Evolutionary conservation across 2,329 filamentous ascomycete genomes (phyloP).

Genomic region (Diplodia sapinea): DNA sequence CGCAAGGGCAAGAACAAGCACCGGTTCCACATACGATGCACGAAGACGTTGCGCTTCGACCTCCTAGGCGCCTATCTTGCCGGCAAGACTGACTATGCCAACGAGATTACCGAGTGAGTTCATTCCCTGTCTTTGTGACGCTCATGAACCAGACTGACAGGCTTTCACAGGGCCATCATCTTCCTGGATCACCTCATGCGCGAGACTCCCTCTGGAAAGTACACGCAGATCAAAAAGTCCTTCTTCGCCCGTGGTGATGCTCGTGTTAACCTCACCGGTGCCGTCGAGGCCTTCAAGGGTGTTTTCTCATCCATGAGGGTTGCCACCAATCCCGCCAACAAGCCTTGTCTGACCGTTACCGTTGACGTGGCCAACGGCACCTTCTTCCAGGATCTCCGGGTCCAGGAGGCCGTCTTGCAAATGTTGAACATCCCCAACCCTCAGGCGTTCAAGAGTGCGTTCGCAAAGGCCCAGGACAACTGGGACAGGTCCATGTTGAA

Average conservation of each 20-base stretch:
- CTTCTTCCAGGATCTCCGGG: slow-evolving; percentile 69
- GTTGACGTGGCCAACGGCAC: slow-evolving; percentile 90
- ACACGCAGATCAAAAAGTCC: slow-evolving; percentile 77
- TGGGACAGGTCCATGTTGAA: slow-evolving; percentile 36
- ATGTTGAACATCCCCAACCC: slow-evolving; percentile 40
- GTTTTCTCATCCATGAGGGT: slow-evolving; percentile 85
- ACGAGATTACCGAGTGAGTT: slow-evolving; percentile 37
- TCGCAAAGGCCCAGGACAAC: slow-evolving; percentile 38
- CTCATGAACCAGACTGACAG: slow-evolving; percentile 37
- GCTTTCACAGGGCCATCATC: slow-evolving; percentile 79
- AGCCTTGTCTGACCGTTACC: slow-evolving; percentile 76
- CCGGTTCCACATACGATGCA: slow-evolving; percentile 66
- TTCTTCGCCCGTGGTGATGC: slow-evolving; percentile 71
- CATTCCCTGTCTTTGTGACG: background rate
- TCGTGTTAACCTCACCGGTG: slow-evolving; percentile 62
- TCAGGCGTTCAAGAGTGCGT: slow-evolving; percentile 26
- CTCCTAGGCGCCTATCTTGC: slow-evolving; percentile 70
- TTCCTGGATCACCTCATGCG: slow-evolving; percentile 91
- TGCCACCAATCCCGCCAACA: slow-evolving; percentile 59
- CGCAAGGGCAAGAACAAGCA: slow-evolving; percentile 56
- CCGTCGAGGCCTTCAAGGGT: slow-evolving; percentile 82
- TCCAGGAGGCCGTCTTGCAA: slow-evolving; percentile 44
- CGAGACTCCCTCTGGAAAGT: slow-evolving; percentile 71
- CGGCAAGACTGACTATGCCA: slow-evolving; percentile 65
- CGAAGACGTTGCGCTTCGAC: slow-evolving; percentile 71